Percentiles rank a stretch among this genome's conserved stretches.
These are phyloP conservation scores for Exophiala xenobiotica DNA, from an alignment of 2,329 filamentous ascomycete genomes.

Conservation along the genomic window DNA sequence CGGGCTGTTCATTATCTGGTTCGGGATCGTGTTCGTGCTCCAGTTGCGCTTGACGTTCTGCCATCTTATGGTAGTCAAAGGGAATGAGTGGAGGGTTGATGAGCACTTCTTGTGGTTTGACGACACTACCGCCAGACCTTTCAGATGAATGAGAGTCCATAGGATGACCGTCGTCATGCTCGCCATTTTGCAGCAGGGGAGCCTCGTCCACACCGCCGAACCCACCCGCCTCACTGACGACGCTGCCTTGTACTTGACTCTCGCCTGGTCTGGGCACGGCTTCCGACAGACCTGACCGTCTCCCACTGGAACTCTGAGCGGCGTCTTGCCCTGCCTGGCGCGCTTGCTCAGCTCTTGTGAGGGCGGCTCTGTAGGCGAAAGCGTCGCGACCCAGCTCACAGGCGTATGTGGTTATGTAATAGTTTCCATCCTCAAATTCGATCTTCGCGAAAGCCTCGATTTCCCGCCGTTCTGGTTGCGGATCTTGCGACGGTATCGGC, in stretches of 20 bases:
- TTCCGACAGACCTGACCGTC: slow-evolving; percentile 45
- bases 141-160: slow-evolving; percentile 28
- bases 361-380: slow-evolving; percentile 49
- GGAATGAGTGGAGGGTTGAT: slow-evolving; percentile 28
- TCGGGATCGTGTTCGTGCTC: slow-evolving; percentile 17
- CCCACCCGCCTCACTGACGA: slow-evolving; percentile 57
- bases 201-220: slow-evolving; percentile 38
- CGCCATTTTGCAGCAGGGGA: slow-evolving; percentile 16
- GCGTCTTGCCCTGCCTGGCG: slow-evolving; percentile 39
- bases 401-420: slow-evolving; percentile 63
- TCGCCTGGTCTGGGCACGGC: slow-evolving; percentile 44
- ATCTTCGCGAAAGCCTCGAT: slow-evolving; percentile 64
- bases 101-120: slow-evolving; percentile 29
- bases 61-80: slow-evolving; percentile 29
- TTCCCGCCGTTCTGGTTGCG: slow-evolving; percentile 23
- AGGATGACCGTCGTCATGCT: slow-evolving; percentile 13
- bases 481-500: slow-evolving; percentile 17
- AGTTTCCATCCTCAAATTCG: slow-evolving; percentile 64
- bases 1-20: slow-evolving; percentile 28
- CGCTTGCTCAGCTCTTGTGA: slow-evolving; percentile 45
- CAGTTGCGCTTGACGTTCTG: slow-evolving; percentile 24
- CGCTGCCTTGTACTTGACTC: slow-evolving; percentile 48
- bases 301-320: slow-evolving; percentile 45
- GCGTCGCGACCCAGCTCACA: slow-evolving; percentile 64
- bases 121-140: slow-evolving; percentile 27